Base-by-base conservation (phyloP, 192 early-diverging fungal genomes). In the Borealophlyctis nickersoniae region DNA sequence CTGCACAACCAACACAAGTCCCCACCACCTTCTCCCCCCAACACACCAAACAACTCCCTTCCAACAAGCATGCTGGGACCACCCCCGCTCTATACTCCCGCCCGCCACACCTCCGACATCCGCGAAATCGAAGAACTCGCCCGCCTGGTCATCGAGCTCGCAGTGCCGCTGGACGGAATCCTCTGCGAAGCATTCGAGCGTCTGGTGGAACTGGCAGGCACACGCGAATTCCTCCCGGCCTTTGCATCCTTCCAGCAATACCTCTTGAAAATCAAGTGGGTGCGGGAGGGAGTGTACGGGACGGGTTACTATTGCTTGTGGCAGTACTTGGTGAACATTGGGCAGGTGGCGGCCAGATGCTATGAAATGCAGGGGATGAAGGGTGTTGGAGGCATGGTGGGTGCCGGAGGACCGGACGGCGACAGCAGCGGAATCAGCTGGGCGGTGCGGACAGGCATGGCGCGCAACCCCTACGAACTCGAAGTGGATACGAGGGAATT, bases 141-240 rank as follows among this genome's bases (percentile, higher is more conserved):
- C 7, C 36, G 52, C 31, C 32, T 59, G 16, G 58, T 74, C 26
- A 36, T 55, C n/a, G 60, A 74, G 35, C 58, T 74, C 2, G 19
- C 45, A 16, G 60, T 65, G 4, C 68, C 56, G 0, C 29, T 66
- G 13, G 62, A 70, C 49, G 49, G 28, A 13, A 60, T 52, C 23
- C 23, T 70, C 16, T 58, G 58, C 60, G 71, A 73, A 49, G 57
- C 58, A 3, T 73, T 75, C 36, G 63, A 75, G 39, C 51, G 62
- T 11, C 61, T 75, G 24, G 74, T 72, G 32, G 74, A 75, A 14
- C 56, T 75, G 2, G 74, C 74, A 13, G 74, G 74, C 22, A 60
- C 70, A 26, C 22, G 60, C 22, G 74, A 75, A 19, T 75, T 75
- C 52, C 30, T 63, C 29, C 53, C 52, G 24, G 58, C 58, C 28